Evolutionary conservation across 2,329 filamentous ascomycete species (phyloP).

Genomic region (Fusarium globosum): DNA sequence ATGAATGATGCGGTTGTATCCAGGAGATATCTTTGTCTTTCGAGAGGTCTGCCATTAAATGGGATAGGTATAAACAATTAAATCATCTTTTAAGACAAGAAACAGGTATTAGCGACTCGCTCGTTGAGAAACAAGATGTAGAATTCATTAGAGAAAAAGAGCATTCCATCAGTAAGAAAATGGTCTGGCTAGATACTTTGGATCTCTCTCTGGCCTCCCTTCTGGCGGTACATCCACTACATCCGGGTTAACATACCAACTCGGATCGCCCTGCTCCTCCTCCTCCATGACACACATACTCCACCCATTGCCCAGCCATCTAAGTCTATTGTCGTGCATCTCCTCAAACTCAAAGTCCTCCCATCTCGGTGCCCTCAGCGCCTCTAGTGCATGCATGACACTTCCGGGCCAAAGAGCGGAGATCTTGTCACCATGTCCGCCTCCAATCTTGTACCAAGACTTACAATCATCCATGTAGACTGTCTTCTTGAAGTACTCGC

Average conservation of each 20-base stretch:
- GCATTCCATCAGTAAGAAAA: too few species aligned
- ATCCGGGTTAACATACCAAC: not conserved
- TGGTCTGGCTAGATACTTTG: not conserved
- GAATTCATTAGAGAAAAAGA: too few species aligned
- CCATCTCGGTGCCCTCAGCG: not conserved
- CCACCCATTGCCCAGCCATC: not conserved
- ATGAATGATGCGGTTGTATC: too few species aligned
- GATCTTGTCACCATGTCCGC: not conserved
- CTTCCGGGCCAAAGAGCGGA: not conserved
- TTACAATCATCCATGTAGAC: not conserved
- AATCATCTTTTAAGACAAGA: too few species aligned
- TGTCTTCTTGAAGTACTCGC: not conserved
- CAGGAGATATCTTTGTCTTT: too few species aligned
- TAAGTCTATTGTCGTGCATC: not conserved
- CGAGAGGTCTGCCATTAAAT: too few species aligned
- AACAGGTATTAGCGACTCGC: too few species aligned
- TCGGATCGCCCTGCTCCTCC: not conserved
- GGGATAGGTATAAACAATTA: too few species aligned
- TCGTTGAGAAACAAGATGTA: too few species aligned
- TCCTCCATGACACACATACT: not conserved
- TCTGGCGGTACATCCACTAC: not conserved
- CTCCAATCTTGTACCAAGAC: not conserved
- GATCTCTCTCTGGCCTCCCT: not conserved
- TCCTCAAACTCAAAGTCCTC: conserved; percentile 6
- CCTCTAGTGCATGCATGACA: conserved; percentile 1